Percentiles rank a stretch among this genome's conserved stretches.
These are phyloP conservation scores for Barbatosphaeria neglecta DNA, from an alignment of 495 filamentous ascomycete genomes.

Conservation along the genomic window DNA sequence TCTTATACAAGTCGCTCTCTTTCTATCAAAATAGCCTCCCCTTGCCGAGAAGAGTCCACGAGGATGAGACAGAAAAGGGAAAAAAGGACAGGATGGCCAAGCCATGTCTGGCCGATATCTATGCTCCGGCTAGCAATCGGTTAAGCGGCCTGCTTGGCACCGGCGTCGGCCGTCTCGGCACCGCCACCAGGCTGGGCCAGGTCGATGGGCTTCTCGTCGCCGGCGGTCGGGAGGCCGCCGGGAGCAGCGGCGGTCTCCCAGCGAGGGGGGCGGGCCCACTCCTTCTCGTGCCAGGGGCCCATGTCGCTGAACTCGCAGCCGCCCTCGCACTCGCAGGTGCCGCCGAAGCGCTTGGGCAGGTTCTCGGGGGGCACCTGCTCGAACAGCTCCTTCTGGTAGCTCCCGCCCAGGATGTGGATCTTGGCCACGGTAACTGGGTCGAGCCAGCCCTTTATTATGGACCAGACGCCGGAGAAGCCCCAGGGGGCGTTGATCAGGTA, in stretches of 20 bases:
- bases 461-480: slow-evolving; percentile 79
- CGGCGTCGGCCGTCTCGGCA: neutral
- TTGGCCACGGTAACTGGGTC: slow-evolving; percentile 94
- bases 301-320: slow-evolving; percentile 81
- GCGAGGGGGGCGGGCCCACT: slow-evolving; percentile 59
- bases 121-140: neutral
- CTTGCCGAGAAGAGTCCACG: too few relatives aligned
- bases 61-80: too few relatives aligned
- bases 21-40: too few relatives aligned
- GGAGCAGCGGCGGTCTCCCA: slow-evolving; percentile 42
- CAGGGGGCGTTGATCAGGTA: slow-evolving; percentile 97
- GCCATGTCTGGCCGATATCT: too few relatives aligned
- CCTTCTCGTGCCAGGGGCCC: slow-evolving; percentile 80
- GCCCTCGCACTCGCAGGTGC: slow-evolving; percentile 66
- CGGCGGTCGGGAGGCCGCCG: slow-evolving; percentile 17
- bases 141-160: neutral
- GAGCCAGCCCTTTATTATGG: slow-evolving; percentile 76
- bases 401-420: slow-evolving; percentile 78
- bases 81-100: too few relatives aligned
- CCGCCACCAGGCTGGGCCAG: neutral
- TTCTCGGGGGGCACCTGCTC: slow-evolving; percentile 83
- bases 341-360: slow-evolving; percentile 77
- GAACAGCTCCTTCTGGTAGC: slow-evolving; percentile 74
- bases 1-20: too few relatives aligned
- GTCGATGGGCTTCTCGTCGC: neutral